Evolutionary conservation across 202 grass and related monocot genomes (phyloP).

Genomic region (Elaeis oleifera): DNA sequence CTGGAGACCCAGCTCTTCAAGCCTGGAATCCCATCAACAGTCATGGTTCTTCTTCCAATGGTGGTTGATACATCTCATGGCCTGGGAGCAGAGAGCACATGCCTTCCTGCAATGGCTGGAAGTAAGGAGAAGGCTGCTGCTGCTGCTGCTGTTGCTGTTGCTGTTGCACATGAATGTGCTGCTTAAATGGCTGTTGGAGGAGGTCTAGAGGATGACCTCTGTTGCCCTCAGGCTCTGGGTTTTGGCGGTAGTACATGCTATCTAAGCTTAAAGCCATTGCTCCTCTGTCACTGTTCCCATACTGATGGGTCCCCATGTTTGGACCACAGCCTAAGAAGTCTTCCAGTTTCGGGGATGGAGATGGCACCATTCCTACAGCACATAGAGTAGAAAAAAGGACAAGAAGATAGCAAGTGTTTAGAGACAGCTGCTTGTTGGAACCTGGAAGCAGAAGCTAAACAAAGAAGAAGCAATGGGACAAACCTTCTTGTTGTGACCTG

Average conservation of each 20-base stretch:
- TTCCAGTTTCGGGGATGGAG: slow-evolving; percentile 85
- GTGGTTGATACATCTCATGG: slow-evolving; percentile 41
- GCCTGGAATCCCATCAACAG: slow-evolving; percentile 7
- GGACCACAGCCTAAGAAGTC: slow-evolving; percentile 75
- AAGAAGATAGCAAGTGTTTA: slow-evolving; percentile 7
- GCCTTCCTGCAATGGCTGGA: slow-evolving; percentile 35
- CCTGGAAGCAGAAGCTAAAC: slow-evolving; percentile 8
- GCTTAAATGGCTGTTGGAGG: slow-evolving; percentile 12
- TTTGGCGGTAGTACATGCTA: slow-evolving; percentile 70
- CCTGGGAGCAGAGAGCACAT: slow-evolving; percentile 31
- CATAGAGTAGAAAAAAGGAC: slow-evolving; percentile 13
- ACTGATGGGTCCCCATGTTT: slow-evolving; percentile 40
- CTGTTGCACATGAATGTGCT: too few species aligned
- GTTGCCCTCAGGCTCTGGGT: slow-evolving; percentile 20
- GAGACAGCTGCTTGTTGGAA: slow-evolving; percentile 14
- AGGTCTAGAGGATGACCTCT: slow-evolving; percentile 12
- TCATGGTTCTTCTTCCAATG: slow-evolving; percentile 38
- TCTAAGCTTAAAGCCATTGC: slow-evolving; percentile 81
- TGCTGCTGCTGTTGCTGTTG: too few species aligned
- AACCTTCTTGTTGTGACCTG: slow-evolving; percentile 38
- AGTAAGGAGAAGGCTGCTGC: not conserved
- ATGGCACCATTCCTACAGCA: slow-evolving; percentile 37
- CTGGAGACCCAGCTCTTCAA: slow-evolving; percentile 41
- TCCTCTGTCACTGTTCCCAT: slow-evolving; percentile 17
- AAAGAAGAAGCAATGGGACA: slow-evolving; percentile 5